Evolutionary conservation across 2,329 filamentous ascomycete genomes (phyloP).

Genomic region (Talaromyces atroroseus): DNA sequence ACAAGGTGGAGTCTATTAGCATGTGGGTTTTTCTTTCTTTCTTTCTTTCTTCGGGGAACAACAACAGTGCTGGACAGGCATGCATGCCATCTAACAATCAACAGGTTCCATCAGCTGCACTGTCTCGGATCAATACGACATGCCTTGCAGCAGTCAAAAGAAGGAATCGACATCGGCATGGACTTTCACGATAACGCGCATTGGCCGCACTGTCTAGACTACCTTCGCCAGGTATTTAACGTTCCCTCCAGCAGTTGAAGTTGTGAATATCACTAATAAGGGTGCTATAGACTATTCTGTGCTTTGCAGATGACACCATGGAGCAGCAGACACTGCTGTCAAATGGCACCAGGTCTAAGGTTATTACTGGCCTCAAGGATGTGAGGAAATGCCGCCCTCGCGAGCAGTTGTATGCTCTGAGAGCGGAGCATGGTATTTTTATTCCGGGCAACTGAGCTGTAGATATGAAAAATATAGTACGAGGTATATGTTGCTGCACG

Average conservation of each 20-base stretch:
- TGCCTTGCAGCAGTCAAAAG: neutral
- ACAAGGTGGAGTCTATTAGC: neutral
- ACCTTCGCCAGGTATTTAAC: slow-evolving; percentile 2
- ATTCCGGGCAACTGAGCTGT: neutral
- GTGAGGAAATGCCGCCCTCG: slow-evolving; percentile 1
- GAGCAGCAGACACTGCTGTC: neutral
- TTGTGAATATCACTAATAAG: neutral
- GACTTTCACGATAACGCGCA: neutral
- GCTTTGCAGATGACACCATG: slow-evolving; percentile 1
- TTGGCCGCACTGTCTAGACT: slow-evolving; percentile 2
- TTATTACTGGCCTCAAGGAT: neutral
- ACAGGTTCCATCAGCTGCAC: slow-evolving; percentile 2
- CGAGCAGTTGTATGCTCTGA: neutral
- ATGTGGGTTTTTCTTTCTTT: neutral
- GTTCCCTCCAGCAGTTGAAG: neutral
- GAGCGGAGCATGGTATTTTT: neutral
- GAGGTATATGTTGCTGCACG: no score
- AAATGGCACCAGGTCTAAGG: neutral
- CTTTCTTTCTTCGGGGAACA: neutral
- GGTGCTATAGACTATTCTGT: neutral
- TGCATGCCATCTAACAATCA: neutral
- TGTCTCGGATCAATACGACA: neutral
- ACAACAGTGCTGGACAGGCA: neutral
- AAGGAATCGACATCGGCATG: neutral
- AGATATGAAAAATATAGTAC: no score